phyloP scores from a whole-genome alignment of 768 basidiomycete species.

The Boletus rubroflammeus region DNA sequence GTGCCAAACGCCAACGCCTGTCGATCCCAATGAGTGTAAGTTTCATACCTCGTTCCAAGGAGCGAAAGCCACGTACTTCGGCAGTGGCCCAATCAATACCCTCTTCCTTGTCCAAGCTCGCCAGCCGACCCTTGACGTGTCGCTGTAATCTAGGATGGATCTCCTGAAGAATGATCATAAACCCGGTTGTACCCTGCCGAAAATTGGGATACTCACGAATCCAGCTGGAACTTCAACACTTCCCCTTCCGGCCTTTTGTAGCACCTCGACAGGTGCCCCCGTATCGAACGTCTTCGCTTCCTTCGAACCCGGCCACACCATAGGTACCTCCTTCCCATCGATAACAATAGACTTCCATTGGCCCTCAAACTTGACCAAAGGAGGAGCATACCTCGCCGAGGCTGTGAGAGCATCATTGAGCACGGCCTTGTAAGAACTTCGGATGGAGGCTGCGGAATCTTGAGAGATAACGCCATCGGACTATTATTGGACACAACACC shows the following conservation, averaged over 20 bases:
- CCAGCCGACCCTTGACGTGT: slow-evolving; percentile 75
- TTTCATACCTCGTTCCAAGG: neutral
- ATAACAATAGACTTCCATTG: slow-evolving; percentile 53
- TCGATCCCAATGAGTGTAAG: neutral
- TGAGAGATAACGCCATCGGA: slow-evolving; percentile 41
- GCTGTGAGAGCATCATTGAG: slow-evolving; percentile 61
- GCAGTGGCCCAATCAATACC: slow-evolving; percentile 89
- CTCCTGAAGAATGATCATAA: slow-evolving; percentile 43
- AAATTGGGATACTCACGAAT: slow-evolving; percentile 52
- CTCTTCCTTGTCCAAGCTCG: slow-evolving; percentile 61
- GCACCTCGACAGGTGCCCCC: slow-evolving; percentile 51
- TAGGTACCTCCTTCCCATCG: slow-evolving; percentile 15
- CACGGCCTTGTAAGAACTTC: slow-evolving; percentile 54
- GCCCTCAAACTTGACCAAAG: slow-evolving; percentile 53
- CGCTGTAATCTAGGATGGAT: slow-evolving; percentile 75
- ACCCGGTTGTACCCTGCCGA: neutral
- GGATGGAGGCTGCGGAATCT: slow-evolving; percentile 47
- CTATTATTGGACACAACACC: slow-evolving; percentile 8
- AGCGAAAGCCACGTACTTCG: slow-evolving; percentile 48
- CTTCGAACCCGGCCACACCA: slow-evolving; percentile 56
- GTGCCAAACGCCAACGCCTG: slow-evolving; percentile 88
- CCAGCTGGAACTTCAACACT: slow-evolving; percentile 57
- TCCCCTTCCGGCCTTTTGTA: slow-evolving; percentile 59
- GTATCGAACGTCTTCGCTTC: slow-evolving; percentile 63
- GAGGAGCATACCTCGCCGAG: slow-evolving; percentile 45